A percentile compares a stretch with the other conserved stretches of the same genome.
Conservation (phyloP, 2,329 filamentous ascomycete species). For the Aspergillus pseudotamarii region DNA sequence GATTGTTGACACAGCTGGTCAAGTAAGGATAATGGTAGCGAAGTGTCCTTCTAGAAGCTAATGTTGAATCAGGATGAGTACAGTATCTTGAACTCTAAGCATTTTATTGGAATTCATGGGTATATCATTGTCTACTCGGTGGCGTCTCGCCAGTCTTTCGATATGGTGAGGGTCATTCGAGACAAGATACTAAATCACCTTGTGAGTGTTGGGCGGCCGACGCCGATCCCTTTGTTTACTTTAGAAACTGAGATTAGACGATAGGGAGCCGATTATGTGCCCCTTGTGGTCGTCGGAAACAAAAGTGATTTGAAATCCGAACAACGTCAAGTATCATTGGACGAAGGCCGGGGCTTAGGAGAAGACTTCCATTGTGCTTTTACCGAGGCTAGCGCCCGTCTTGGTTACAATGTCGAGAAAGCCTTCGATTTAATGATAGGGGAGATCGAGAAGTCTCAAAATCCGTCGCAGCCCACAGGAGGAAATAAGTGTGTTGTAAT, state of each 20-base stretch:
- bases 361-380: constrained; percentile 90
- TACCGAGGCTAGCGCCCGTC: constrained; percentile 91
- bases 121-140: constrained; percentile 99
- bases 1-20: constrained; percentile 96
- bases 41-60: constrained; percentile 14
- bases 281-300: constrained; percentile 93
- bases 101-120: constrained; percentile 98
- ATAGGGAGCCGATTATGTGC: constrained; percentile 88
- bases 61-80: constrained; percentile 77
- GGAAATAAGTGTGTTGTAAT: constrained; percentile 83
- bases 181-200: constrained; percentile 98
- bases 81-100: constrained; percentile 96
- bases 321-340: constrained; percentile 84
- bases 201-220: constrained; percentile 54
- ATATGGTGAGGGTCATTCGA: constrained; percentile 94
- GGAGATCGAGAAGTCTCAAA: constrained; percentile 93
- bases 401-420: constrained; percentile 90
- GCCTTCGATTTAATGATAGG: constrained; percentile 93
- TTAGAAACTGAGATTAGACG: neutral
- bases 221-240: neutral
- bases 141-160: constrained; percentile 87
- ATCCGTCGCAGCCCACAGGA: constrained; percentile 79
- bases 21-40: constrained; percentile 57
- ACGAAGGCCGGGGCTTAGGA: constrained; percentile 81
- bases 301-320: constrained; percentile 93